Conservation (phyloP, 2,329 filamentous ascomycete genomes). For the Colletotrichum sp. region DNA sequence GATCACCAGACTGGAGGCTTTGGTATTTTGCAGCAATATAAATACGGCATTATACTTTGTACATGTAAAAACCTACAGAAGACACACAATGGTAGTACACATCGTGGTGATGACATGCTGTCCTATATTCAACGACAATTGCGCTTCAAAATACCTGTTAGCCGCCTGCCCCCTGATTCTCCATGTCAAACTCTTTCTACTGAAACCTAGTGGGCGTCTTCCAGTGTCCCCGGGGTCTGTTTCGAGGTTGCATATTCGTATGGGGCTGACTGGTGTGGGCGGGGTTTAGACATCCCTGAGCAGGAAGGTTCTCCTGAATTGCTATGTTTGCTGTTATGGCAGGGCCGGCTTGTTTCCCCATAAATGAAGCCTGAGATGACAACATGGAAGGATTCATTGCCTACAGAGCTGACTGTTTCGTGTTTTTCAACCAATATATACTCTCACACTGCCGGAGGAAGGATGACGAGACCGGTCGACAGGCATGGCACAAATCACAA, state of each 20-base stretch:
- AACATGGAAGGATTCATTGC: too few relatives aligned
- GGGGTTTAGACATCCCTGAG: accelerated
- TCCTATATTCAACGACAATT: neutral
- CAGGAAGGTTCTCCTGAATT: accelerated
- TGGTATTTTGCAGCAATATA: neutral
- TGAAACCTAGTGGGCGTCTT: too few relatives aligned
- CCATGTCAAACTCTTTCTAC: too few relatives aligned
- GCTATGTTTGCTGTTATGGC: neutral
- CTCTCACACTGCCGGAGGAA: accelerated
- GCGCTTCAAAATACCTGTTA: too few relatives aligned
- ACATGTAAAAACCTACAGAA: accelerated
- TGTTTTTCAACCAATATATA: accelerated
- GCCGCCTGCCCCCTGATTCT: too few relatives aligned
- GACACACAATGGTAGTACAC: too few relatives aligned
- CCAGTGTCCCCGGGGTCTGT: neutral
- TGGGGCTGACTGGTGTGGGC: neutral
- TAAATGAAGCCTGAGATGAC: too few relatives aligned
- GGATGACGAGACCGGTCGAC: neutral
- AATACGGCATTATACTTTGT: neutral
- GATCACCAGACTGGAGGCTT: too few relatives aligned
- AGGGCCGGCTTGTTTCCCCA: too few relatives aligned
- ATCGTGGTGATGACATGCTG: too few relatives aligned
- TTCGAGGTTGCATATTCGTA: neutral
- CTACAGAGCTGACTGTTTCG: accelerated
- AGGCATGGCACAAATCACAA: accelerated